A percentile compares a stretch with the other conserved stretches of the same genome.
Evolutionary conservation across 352 stramenopile genomes (phyloP).

Genomic region (Pythium dissotocum): DNA sequence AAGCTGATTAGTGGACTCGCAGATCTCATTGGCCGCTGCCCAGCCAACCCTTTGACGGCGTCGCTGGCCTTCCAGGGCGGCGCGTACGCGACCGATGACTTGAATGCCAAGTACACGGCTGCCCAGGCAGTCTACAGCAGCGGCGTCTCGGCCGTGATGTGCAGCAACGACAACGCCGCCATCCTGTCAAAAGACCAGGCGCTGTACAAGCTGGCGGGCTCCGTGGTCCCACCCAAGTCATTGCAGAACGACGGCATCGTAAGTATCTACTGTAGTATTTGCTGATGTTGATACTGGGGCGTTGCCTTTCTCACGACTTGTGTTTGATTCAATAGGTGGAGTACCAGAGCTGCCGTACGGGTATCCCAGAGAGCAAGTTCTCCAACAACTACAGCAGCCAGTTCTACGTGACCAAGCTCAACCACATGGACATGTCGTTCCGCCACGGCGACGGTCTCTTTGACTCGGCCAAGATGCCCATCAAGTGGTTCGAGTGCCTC

Average conservation of each 20-base stretch:
- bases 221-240: constrained; percentile 46
- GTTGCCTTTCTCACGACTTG: neutral
- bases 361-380: constrained; percentile 40
- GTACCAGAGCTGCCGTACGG: constrained; percentile 53
- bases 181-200: constrained; percentile 43
- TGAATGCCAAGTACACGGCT: constrained; percentile 33
- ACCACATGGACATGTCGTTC: constrained; percentile 67
- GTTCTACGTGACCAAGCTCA: constrained; percentile 65
- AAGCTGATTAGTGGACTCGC: constrained; percentile 33
- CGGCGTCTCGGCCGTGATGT: constrained; percentile 43
- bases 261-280: constrained; percentile 13
- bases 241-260: constrained; percentile 57
- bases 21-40: constrained; percentile 43
- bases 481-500: constrained; percentile 78
- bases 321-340: constrained; percentile 37
- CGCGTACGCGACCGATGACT: constrained; percentile 27
- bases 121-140: constrained; percentile 36
- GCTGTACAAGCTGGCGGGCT: constrained; percentile 31
- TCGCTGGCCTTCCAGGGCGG: constrained; percentile 46
- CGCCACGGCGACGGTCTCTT: constrained; percentile 59
- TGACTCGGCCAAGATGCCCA: constrained; percentile 45
- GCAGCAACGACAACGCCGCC: constrained; percentile 38
- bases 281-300: too few species aligned
- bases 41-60: constrained; percentile 31
- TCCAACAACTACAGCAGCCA: constrained; percentile 34